A percentile compares a stretch with the other conserved stretches of the same genome.
Conservation (phyloP, 148 eudicot species). For the Mesembryanthemum crystallinum region DNA sequence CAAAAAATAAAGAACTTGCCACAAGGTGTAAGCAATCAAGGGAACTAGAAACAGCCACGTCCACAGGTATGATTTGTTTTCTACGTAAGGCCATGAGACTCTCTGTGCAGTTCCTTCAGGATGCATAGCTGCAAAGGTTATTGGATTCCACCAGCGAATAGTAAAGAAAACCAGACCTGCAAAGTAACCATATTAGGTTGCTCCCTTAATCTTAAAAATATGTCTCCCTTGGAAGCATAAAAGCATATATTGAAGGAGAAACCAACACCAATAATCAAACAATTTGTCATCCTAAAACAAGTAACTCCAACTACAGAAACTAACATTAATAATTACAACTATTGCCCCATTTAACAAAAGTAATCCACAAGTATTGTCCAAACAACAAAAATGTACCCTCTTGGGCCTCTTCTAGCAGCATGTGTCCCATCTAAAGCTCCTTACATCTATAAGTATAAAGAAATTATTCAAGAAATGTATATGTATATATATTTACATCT, state of each 20-base stretch:
- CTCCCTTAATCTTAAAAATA: background rate
- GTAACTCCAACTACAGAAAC: too few relatives aligned
- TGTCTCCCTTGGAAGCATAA: background rate
- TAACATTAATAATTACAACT: too few relatives aligned
- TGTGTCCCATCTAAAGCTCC: too few relatives aligned
- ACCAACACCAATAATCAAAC: background rate
- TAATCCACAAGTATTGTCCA: too few relatives aligned
- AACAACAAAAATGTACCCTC: too few relatives aligned
- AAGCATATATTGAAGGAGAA: background rate
- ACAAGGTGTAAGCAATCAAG: constrained; percentile 70
- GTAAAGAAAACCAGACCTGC: constrained; percentile 95
- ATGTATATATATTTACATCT: too few relatives aligned
- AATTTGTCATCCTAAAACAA: too few relatives aligned
- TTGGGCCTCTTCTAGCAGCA: too few relatives aligned
- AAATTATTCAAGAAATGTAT: too few relatives aligned
- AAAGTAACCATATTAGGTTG: constrained; percentile 15
- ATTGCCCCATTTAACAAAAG: too few relatives aligned
- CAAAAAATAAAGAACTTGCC: constrained; percentile 88
- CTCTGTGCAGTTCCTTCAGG: constrained; percentile 70
- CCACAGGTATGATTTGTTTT: constrained; percentile 60
- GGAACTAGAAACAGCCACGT: constrained; percentile 92
- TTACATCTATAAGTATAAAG: too few relatives aligned
- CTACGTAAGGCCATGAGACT: constrained; percentile 85
- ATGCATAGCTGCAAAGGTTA: constrained; percentile 82
- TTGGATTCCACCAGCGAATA: constrained; percentile 95